Base-by-base conservation (phyloP, 202 grass and related monocot genomes). In the Musa balbisiana region DNA sequence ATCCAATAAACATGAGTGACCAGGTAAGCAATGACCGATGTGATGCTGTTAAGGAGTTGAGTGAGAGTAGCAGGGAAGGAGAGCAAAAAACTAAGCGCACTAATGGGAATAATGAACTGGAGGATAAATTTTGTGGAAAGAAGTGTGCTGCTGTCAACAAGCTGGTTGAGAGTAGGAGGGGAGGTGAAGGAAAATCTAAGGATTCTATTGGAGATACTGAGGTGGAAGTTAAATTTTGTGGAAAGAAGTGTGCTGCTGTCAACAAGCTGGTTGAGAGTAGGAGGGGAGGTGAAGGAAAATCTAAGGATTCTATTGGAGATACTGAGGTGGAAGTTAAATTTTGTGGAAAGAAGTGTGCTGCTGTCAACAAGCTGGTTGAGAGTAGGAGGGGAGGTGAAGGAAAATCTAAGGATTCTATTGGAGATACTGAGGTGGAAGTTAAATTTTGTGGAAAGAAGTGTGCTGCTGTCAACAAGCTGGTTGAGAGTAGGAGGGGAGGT, bases 61-160 rank as follows among this genome's bases (percentile, higher is more conserved):
- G 5, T 1, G 33, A 43, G 33, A 43, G 67, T 69, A 20, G 77
- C 17, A 8, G 2, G 10, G 55, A 33, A 15, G 58, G 62, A 55
- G 87, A 86, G 62, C 59, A 55, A 19, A 53, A 51, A 49, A 21
- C 52, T 55, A 26, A 25, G 63, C 62, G 29, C 73, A 54, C 51
- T 62, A 25, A 64, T 50, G 56, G 21, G 59, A 55, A 62, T 25
- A 17, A 56, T 27, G 79, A 56, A 84, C 62, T 25, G 67, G 84
- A 72, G 29, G 85, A 72, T 49, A 78, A 86, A 72, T 71, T 55
- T 71, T 73, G 80, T 65, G 75, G 56, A 67, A 80, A 77, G 52
- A 79, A 49, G 51, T 71, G 26, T 15, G 69, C 83, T 69, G 53
- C 4, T 67, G 8, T 79, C 24, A 50, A 80, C 17, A 77, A 76